Conservation (phyloP, 2,329 filamentous ascomycete species). For the Lomentospora prolificans region DNA sequence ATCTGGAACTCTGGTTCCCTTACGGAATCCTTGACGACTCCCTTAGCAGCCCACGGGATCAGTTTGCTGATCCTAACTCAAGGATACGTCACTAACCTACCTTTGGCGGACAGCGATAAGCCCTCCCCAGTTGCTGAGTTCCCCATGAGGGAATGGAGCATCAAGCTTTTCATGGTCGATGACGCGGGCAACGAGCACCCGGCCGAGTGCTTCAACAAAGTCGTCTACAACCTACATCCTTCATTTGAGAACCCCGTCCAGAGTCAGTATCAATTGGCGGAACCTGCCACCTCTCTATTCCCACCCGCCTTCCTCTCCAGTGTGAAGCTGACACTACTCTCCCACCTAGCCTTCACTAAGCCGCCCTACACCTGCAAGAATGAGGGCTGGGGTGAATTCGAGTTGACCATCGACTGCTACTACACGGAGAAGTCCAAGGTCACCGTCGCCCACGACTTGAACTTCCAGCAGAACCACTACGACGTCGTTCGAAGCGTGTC, state of each 20-base stretch:
- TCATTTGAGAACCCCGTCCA: conserved; percentile 83
- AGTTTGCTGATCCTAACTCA: no score
- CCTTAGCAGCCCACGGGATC: no score
- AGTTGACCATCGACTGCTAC: conserved; percentile 78
- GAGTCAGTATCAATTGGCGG: conserved; percentile 46
- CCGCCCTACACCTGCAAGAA: conserved; percentile 85
- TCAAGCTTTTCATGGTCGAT: conserved; percentile 75
- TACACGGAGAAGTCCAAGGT: conserved; percentile 82
- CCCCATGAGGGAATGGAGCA: conserved; percentile 86
- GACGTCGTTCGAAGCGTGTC: conserved; percentile 71
- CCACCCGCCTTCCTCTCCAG: background rate
- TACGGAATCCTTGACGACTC: no score
- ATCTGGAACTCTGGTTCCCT: conserved; percentile 11
- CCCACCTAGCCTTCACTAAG: conserved; percentile 59
- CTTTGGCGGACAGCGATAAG: conserved; percentile 51
- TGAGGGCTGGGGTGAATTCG: conserved; percentile 98
- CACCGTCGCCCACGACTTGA: conserved; percentile 75
- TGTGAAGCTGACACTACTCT: conserved; percentile 9
- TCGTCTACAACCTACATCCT: conserved; percentile 85
- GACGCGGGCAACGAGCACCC: conserved; percentile 76
- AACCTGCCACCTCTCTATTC: conserved; percentile 1
- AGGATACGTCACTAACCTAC: no score
- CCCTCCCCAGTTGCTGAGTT: conserved; percentile 76
- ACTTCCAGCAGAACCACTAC: conserved; percentile 75
- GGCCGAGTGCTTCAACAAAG: conserved; percentile 83